Base-by-base conservation (phyloP, 1,284 basidiomycete species). In the Puccinia novopanici region DNA sequence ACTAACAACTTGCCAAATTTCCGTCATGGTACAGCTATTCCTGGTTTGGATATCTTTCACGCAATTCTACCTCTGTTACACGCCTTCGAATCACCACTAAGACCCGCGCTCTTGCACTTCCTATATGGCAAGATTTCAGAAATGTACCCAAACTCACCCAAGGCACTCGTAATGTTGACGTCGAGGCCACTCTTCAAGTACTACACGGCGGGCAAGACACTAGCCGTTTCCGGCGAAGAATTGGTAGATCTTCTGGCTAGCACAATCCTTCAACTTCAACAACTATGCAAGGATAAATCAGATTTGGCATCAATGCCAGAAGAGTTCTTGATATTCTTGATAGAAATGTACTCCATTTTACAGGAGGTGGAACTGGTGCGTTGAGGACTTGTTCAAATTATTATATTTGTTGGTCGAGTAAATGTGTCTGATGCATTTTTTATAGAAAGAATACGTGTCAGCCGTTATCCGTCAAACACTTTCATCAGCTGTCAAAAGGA, bases 311-410 rank as follows among this genome's bases (percentile, higher is more conserved):
- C 52, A 50, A 61, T 80, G 54, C 45, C 54, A 13, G 77, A 71
- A 59, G 77, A 80, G 59, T 59, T 80, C 24, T 63, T 80, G 40
- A n/a, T n/a, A 34, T 80, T 71, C 24, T 37, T 80, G n/a, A 63
- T 80, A 30, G 77, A 80, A 55, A 63, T 80, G 30, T 30, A 61
- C 57, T n/a, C 27, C 27, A 40, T 71, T 42, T n/a, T 80, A 34
- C 22, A 71, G 27, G 77, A 72, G n/a, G 45, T n/a, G 15, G 77
- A 80, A 70, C 13, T 80, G 45, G 77, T 80, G 15, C 12, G 68
- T 72, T 5, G 13, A 59, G 30, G n/a, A 40, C 13, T 37, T 30
- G 13, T 42, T 2, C 52, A 40, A 30, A 42, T 6, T 30, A 42
- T 45, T 24, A n/a, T n/a, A n/a, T n/a, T n/a, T n/a, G n/a, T n/a